Evolutionary conservation across 2,329 filamentous ascomycete species (phyloP).

Genomic region (Neurospora sp.): DNA sequence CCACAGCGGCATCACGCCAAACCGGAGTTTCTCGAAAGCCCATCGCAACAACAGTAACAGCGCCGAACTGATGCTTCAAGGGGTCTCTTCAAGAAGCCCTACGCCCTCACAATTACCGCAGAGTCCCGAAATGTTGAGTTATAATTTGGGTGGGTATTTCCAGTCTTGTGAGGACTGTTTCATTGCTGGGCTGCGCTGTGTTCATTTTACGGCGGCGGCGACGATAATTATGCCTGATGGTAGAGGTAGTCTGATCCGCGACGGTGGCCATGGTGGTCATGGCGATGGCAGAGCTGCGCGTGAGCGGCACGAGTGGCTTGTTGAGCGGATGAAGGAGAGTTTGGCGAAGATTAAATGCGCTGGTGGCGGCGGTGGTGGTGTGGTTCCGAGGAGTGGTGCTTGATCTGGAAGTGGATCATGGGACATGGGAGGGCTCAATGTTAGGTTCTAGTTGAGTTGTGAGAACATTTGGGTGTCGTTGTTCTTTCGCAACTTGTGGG

Average conservation of each 20-base stretch:
- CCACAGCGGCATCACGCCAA: background rate
- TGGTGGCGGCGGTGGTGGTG: background rate
- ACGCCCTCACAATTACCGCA: background rate
- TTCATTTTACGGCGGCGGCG: background rate
- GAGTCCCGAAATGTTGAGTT: background rate
- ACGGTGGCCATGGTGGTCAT: background rate
- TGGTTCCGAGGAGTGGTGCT: background rate
- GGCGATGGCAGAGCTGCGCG: background rate
- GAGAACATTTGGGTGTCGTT: too few relatives aligned
- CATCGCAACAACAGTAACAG: background rate
- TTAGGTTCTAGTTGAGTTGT: background rate
- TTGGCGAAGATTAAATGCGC: background rate
- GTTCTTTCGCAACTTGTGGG: too few relatives aligned
- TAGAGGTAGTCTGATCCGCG: background rate
- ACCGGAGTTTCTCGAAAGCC: background rate
- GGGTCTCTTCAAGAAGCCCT: background rate
- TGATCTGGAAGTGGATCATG: background rate
- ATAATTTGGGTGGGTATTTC: background rate
- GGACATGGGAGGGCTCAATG: background rate
- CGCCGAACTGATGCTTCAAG: background rate
- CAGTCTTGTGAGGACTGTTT: background rate
- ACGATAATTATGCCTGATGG: background rate
- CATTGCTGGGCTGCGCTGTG: background rate
- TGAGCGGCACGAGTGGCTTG: background rate
- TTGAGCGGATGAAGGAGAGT: background rate